Percentiles rank a stretch among this genome's conserved stretches.
Conservation (phyloP, 305 asterid species). For the Nicotiana rustica region DNA sequence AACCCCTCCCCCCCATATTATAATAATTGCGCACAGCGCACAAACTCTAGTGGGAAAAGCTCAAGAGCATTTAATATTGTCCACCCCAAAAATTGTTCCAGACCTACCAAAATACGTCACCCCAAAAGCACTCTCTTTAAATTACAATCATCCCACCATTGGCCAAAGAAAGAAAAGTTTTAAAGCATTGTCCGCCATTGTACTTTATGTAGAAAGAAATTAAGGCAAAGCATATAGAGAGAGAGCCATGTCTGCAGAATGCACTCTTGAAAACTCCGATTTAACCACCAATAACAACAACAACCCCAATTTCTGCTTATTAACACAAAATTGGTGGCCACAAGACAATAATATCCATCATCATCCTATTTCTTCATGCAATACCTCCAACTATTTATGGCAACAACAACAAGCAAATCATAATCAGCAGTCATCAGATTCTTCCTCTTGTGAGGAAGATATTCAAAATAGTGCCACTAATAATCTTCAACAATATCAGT, state of each 20-base stretch:
- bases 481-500: slow-evolving; percentile 23
- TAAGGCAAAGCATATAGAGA: not conserved
- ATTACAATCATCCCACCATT: slow-evolving; percentile 38
- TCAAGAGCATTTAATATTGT: slow-evolving; percentile 45
- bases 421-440: slow-evolving; percentile 34
- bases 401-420: not conserved
- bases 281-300: slow-evolving; percentile 19
- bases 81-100: slow-evolving; percentile 41
- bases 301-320: slow-evolving; percentile 27
- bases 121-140: slow-evolving; percentile 33
- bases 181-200: slow-evolving; percentile 22
- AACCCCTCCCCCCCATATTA: slow-evolving; percentile 28
- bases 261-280: slow-evolving; percentile 37
- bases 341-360: slow-evolving; percentile 33
- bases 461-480: slow-evolving; percentile 30
- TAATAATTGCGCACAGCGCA: slow-evolving; percentile 49
- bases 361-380: slow-evolving; percentile 44
- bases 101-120: slow-evolving; percentile 41
- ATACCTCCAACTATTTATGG: slow-evolving; percentile 33
- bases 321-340: slow-evolving; percentile 47
- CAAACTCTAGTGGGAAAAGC: slow-evolving; percentile 40
- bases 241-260: slow-evolving; percentile 43
- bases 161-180: not conserved
- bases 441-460: slow-evolving; percentile 47
- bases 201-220: not conserved